Conservation (phyloP, 2,329 filamentous ascomycete species). For the Chrysosporium queenslandicum region DNA sequence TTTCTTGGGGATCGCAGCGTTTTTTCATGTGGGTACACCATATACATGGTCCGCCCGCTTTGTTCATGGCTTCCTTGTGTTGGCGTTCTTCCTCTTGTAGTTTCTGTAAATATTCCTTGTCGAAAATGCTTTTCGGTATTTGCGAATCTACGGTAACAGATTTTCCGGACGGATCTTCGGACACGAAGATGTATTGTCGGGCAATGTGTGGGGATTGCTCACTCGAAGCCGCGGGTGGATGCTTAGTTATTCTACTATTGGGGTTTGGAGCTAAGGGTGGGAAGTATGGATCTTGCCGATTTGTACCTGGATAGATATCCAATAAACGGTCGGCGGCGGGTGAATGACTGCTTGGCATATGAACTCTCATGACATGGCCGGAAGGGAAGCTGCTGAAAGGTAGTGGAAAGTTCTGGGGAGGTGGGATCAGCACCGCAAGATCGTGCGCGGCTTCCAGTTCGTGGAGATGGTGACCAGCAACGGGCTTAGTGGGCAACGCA, state of each 20-base stretch:
- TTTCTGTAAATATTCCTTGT: constrained; percentile 1
- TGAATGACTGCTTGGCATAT: background rate
- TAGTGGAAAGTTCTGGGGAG: background rate
- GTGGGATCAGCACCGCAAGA: background rate
- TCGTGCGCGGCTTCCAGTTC: too few relatives aligned
- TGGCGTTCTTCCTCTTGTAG: background rate
- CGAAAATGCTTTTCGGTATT: constrained; percentile 6
- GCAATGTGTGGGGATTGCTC: background rate
- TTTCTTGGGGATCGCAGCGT: constrained; percentile 18
- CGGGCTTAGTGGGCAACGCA: background rate
- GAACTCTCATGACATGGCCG: background rate
- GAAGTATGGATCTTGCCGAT: background rate
- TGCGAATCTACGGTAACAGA: background rate
- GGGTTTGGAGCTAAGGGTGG: background rate
- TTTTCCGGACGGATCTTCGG: constrained; percentile 11
- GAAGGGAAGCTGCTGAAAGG: background rate
- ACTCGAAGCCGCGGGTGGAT: background rate
- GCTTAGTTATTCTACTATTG: background rate
- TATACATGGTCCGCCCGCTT: constrained; percentile 24
- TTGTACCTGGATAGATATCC: background rate
- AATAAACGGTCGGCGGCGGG: background rate
- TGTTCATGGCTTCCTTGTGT: constrained; percentile 17
- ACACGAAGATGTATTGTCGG: background rate
- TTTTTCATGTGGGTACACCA: constrained; percentile 25
- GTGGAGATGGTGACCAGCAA: background rate